These are phyloP conservation scores for Thielaviopsis populi DNA, from an alignment of 2,329 filamentous ascomycete species.

Conservation along the genomic window DNA sequence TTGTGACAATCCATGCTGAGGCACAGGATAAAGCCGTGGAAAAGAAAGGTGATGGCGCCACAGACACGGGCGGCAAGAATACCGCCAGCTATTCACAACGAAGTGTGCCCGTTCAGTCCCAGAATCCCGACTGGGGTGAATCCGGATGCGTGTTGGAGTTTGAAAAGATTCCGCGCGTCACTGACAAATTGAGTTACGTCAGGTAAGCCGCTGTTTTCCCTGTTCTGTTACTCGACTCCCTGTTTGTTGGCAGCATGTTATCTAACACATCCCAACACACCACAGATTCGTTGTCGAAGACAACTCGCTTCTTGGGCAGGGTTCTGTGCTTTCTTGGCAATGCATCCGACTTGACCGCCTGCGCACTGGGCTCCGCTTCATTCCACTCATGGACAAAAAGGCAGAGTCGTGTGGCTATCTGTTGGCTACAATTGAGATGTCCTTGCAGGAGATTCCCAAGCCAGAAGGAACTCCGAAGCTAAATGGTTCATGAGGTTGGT, in stretches of 20 bases:
- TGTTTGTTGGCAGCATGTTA: not conserved
- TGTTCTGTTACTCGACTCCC: not conserved
- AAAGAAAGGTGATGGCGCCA: conserved; percentile 19
- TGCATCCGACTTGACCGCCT: conserved; percentile 46
- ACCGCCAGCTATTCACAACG: conserved; percentile 44
- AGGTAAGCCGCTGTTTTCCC: conserved; percentile 33
- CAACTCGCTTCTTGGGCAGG: conserved; percentile 27
- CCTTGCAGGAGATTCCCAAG: conserved; percentile 20
- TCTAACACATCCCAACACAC: conserved; percentile 11
- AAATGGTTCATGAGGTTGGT: not conserved
- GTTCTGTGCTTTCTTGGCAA: conserved; percentile 36
- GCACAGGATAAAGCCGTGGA: conserved; percentile 30
- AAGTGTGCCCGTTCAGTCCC: conserved; percentile 39
- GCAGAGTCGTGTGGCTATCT: conserved; percentile 34
- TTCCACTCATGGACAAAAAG: conserved; percentile 33
- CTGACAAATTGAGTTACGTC: conserved; percentile 57
- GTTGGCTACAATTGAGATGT: conserved; percentile 39
- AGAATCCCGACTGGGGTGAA: conserved; percentile 48
- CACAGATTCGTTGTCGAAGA: conserved; percentile 43
- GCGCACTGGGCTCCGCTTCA: conserved; percentile 38
- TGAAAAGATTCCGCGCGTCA: conserved; percentile 39
- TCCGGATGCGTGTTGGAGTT: conserved; percentile 43
- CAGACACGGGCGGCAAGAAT: conserved; percentile 27
- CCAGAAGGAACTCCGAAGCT: not conserved
- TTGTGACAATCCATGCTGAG: conserved; percentile 69